phyloP scores from a whole-genome alignment of 2,329 filamentous ascomycete species.

The Lachnellula arida region DNA sequence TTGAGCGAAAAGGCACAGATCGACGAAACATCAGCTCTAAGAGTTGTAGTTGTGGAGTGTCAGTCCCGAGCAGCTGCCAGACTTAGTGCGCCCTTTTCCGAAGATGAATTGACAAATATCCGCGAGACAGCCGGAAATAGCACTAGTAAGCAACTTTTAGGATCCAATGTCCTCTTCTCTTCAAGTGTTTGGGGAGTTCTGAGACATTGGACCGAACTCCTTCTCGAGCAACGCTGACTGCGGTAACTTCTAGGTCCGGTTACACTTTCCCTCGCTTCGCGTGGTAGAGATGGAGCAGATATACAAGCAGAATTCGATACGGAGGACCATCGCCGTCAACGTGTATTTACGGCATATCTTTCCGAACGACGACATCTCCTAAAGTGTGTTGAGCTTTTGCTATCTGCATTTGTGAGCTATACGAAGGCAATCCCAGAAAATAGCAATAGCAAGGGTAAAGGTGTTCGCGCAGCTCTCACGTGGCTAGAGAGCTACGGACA shows the following conservation, averaged over 20 bases:
- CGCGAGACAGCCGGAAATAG: constrained; percentile 67
- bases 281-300: constrained; percentile 32
- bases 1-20: constrained; percentile 72
- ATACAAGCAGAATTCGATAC: constrained; percentile 59
- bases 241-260: constrained; percentile 53
- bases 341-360: constrained; percentile 68
- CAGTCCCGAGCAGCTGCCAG: constrained; percentile 73
- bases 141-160: neutral
- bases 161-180: too few relatives aligned
- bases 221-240: too few relatives aligned
- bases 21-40: constrained; percentile 76
- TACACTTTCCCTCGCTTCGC: constrained; percentile 35
- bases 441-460: constrained; percentile 7
- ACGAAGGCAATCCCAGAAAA: neutral
- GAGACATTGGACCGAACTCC: too few relatives aligned
- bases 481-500: constrained; percentile 14
- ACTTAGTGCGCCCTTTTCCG: constrained; percentile 66
- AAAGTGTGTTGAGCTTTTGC: constrained; percentile 51
- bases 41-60: constrained; percentile 77
- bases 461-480: neutral
- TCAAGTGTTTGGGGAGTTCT: too few relatives aligned
- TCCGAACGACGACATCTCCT: constrained; percentile 65
- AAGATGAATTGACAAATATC: constrained; percentile 72
- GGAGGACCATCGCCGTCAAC: constrained; percentile 55
- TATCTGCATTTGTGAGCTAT: constrained; percentile 29